Percentiles rank a stretch among this genome's conserved stretches.
These are phyloP conservation scores for Boletus pseudopeckii DNA, from an alignment of 768 basidiomycete species.

Conservation along the genomic window DNA sequence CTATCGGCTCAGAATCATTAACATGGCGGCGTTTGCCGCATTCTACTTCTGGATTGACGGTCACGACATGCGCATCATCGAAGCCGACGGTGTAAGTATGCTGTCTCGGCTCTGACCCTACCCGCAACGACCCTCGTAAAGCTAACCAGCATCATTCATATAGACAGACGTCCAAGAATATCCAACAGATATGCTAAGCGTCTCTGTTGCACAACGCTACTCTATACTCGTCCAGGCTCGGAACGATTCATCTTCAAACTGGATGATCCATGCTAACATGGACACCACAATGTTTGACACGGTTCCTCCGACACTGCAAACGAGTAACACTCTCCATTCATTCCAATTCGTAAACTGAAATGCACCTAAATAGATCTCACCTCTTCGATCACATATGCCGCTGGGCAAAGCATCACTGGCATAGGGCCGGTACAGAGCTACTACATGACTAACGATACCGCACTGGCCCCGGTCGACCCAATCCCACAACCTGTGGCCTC, in stretches of 20 bases:
- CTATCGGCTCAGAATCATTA: conserved; percentile 85
- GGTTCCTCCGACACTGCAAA: conserved; percentile 65
- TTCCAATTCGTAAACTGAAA: neutral
- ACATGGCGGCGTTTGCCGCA: conserved; percentile 68
- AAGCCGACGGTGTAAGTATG: conserved; percentile 71
- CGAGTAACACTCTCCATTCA: conserved; percentile 43
- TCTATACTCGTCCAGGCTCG: conserved; percentile 89
- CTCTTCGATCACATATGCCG: conserved; percentile 73
- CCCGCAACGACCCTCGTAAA: neutral
- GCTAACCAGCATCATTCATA: neutral
- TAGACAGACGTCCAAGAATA: conserved; percentile 77
- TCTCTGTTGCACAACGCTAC: conserved; percentile 90
- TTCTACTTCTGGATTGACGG: conserved; percentile 92
- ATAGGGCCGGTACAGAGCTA: conserved; percentile 55
- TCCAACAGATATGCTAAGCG: conserved; percentile 63
- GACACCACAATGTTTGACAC: conserved; percentile 87
- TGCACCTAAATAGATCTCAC: conserved; percentile 60
- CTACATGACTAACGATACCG: conserved; percentile 60
- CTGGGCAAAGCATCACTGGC: conserved; percentile 49
- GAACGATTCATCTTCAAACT: conserved; percentile 82
- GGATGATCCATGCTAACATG: conserved; percentile 89
- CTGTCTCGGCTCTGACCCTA: neutral
- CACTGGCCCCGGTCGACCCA: conserved; percentile 59
- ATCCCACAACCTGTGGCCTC: conserved; percentile 50
- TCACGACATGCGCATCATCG: conserved; percentile 80